Evolutionary conservation across 2,329 filamentous ascomycete genomes (phyloP), one percentile per base, ranked within the genome.

Genomic region (Aspergillus fischeri): DNA sequence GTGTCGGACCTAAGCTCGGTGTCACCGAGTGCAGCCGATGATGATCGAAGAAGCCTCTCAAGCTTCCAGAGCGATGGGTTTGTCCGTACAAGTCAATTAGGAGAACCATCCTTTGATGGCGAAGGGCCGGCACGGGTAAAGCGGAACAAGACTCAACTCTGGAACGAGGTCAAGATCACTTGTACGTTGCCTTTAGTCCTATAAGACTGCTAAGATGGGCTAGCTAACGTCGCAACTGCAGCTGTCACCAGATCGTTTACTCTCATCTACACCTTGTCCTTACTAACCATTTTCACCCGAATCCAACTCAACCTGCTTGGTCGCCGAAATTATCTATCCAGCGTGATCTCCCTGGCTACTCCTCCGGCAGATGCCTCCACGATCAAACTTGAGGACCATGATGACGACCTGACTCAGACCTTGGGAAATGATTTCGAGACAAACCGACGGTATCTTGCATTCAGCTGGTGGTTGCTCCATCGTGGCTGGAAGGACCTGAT

Each of bases 401-500:
- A 95, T 68, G 93, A 97, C 70, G 92, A 94, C 70, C 88, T 89
- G 67, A 90, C 93, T 54, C 89, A 92, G 66, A 83, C 86, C 3
- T 92, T 95, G 70, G 92, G 92, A 48, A 93, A 90, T 73, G 94
- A 99, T 74, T 97, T 96, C 65, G 92, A 97, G 73, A 96, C 92
- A 35, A 99, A 99, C 75, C 84, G 92, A 65, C 90, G 90, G 69
- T 99, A 97, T 70, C 81, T 99, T 51, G 95, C 92, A 44, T 96
- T 97, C 73, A 96, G 91, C 76, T 99, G 94, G 94, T 99, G 93
- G 92, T 79, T 99, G 49, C 81, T 99, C 50, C 93, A 99, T 75
- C 86, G 86, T 63, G 94, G 94, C 47, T 97, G 92, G 87, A 85
- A 86, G 63, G 86, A 92, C 57, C 78, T 97, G 56, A 88, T 92